Conservation (phyloP, 140 eudicot species). For the Ambrosia hybrid region DNA sequence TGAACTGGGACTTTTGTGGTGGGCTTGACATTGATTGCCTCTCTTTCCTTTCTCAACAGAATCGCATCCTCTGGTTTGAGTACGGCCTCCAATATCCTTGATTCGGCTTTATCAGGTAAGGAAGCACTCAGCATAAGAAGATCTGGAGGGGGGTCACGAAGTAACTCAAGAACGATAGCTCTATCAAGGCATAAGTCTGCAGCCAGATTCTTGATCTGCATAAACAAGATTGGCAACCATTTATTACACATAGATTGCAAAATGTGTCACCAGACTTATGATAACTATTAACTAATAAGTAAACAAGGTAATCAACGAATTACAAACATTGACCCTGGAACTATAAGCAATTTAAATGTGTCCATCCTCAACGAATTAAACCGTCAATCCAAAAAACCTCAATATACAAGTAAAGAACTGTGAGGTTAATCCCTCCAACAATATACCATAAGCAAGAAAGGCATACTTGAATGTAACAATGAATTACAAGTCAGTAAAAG, state of each 20-base stretch:
- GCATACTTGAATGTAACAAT: constrained; percentile 15
- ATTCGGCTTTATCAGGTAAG: constrained; percentile 65
- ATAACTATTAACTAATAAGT: background rate
- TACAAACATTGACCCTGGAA: background rate
- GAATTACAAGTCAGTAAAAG: constrained; percentile 4
- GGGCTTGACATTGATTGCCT: constrained; percentile 33
- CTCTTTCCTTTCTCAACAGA: constrained; percentile 36
- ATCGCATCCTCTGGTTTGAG: constrained; percentile 34
- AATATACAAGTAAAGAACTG: background rate
- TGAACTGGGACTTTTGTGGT: constrained; percentile 70
- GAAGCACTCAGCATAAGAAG: constrained; percentile 88
- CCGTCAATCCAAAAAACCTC: background rate
- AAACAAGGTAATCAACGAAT: constrained; percentile 1
- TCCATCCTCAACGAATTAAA: background rate
- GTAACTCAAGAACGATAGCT: constrained; percentile 82
- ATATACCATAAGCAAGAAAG: background rate
- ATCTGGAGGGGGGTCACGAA: constrained; percentile 96
- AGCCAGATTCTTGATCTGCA: constrained; percentile 84
- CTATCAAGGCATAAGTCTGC: constrained; percentile 89
- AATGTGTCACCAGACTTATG: background rate
- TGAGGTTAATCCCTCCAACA: constrained; percentile 7
- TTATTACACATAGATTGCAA: background rate
- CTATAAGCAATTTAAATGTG: no score
- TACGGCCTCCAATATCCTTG: constrained; percentile 42
- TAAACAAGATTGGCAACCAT: constrained; percentile 18